These are phyloP conservation scores for Naganishia albida DNA, from an alignment of 1,284 basidiomycete species.

Conservation along the genomic window DNA sequence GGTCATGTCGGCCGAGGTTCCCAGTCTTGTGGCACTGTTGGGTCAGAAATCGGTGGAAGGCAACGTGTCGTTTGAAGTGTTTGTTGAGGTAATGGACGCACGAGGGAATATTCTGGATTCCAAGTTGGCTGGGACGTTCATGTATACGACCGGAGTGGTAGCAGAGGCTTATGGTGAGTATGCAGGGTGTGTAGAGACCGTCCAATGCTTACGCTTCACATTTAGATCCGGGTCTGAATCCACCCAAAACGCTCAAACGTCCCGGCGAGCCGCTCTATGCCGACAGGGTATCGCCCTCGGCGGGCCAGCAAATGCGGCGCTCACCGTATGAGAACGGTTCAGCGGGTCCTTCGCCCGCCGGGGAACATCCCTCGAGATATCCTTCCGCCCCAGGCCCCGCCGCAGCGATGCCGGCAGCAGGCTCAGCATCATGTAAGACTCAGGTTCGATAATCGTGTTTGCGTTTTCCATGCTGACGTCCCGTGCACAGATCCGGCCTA, in stretches of 20 bases:
- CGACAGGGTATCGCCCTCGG: constrained; percentile 27
- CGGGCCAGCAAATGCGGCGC: constrained; percentile 2
- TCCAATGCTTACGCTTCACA: too few species aligned
- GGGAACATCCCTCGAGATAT: constrained; percentile 13
- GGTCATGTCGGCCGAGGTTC: constrained; percentile 40
- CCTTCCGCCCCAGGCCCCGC: background rate
- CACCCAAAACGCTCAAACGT: constrained; percentile 23
- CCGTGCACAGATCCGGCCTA: background rate
- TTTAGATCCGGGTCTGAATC: constrained; percentile 7
- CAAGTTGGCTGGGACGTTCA: constrained; percentile 43
- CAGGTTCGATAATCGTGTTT: background rate
- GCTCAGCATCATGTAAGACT: constrained; percentile 4
- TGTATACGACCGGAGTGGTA: constrained; percentile 33
- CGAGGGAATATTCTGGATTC: constrained; percentile 41
- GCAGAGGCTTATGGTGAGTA: constrained; percentile 5
- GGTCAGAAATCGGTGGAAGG: constrained; percentile 19
- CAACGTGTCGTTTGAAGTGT: constrained; percentile 39
- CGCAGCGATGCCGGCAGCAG: background rate
- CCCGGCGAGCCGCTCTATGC: constrained; percentile 26
- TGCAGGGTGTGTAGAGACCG: background rate
- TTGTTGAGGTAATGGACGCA: constrained; percentile 44
- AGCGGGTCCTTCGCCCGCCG: constrained; percentile 7
- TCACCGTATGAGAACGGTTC: constrained; percentile 12
- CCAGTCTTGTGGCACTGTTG: constrained; percentile 34
- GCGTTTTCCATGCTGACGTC: background rate